Evolutionary conservation across 192 early-diverging fungal species (phyloP), one percentile per base, ranked within the genome.

Genomic region (Backusella luteola): DNA sequence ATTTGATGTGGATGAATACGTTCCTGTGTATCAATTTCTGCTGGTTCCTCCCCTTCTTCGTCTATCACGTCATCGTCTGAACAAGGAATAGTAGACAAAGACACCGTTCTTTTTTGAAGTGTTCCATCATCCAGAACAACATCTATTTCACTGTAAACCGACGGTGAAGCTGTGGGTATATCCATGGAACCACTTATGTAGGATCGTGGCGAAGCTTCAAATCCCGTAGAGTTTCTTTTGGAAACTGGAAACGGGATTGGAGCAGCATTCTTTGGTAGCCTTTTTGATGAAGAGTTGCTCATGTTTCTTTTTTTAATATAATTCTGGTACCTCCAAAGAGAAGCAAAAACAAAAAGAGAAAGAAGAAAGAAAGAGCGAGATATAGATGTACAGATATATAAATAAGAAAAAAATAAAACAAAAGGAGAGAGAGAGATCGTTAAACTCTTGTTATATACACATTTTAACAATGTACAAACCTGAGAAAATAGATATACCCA

Each of bases 101-200:
- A 80, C 1, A 84, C 82, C 11, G 78, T 69, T 41, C 82, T 35
- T 70, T 68, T 73, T 73, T 80, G 76, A 29, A 77, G 39, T 36
- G 79, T 84, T 38, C 82, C 82, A 75, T 84, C 82, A 73, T 84
- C 82, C 29, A 80, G 29, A 19, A 84, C 73, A n/a, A 84, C 82
- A 53, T 84, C 73, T 17, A 74, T 38, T 8, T 79, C 77, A 63
- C 77, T 79, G 21, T 52, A 71, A 6, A 66, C 46, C 9, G 76
- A 71, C 1, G 76, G 74, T 8, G 74, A 63, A 21, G 26, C 41
- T 38, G 74, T 36, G 7, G 66, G 36, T 0, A 66, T 0, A 66
- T 66, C 32, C 9, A 35, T 41, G 3, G 66, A 34, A 7, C 21
- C 66, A 1, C 41, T 34, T 29, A 42, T 34, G 23, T 23, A 73